Base-by-base conservation (phyloP, 2,329 filamentous ascomycete genomes). In the Neonectria magnoliae region DNA sequence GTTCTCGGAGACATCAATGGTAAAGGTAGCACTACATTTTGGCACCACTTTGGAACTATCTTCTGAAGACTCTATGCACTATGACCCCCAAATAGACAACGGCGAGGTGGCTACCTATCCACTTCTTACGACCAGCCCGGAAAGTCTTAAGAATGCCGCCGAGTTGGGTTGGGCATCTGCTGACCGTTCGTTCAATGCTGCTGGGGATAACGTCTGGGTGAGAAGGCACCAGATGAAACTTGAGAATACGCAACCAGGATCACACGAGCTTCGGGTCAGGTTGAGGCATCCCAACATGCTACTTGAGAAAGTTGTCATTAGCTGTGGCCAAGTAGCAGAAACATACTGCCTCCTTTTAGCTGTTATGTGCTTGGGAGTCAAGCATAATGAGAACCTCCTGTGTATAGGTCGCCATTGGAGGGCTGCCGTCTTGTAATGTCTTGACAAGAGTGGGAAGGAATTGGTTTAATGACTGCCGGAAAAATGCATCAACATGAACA, bases 251-350 rank as follows among this genome's bases (percentile, higher is more conserved):
- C 31, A 18, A 0, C 2, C 48, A 2, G 71, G 65, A 1, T 6
- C 45, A 0, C 71, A 70, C 25, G 22, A 4, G 1, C 2, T 71
- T 0, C 16, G 22, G 1, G 14, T 72, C 5, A 66, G 45, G 31
- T 9, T 72, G 0, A 50, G 42, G 0, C 66, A 71, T 42, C 14
- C 63, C 0, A 73, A 73, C 1, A 48, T 73, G 38, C 11, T 72
- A 5, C 33, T 73, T 5, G 70, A 73, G 25, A 72, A 73, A 41
- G 47, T 70, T 10, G 62, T 73, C 1, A 6, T 73, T 18, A 38
- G 71, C 36, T 62, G 52, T 1, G 65, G 67, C 0, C 67, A 60
- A 0, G 60, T 64, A 5, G 44, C 25, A 2, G 47, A 64, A 0
- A 72, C 66, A 14, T 73, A 73, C 7, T 27, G 0, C 71, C 71